Percentiles rank a stretch among this genome's conserved stretches.
These are phyloP conservation scores for Triticum aestivum DNA, from an alignment of 176 grass and related monocot species.

Conservation along the genomic window DNA sequence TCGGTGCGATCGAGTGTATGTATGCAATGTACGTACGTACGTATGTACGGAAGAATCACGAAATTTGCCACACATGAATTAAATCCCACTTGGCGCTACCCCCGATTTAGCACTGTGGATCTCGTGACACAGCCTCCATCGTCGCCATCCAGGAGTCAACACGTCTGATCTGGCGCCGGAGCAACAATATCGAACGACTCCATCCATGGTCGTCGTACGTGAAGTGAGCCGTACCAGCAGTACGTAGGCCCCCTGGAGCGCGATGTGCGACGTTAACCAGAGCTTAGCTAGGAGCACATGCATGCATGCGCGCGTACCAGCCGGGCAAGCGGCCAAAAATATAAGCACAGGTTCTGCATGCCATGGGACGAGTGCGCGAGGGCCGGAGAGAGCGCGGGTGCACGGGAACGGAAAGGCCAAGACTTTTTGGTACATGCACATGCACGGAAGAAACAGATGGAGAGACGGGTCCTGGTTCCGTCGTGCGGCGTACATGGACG, in stretches of 20 bases:
- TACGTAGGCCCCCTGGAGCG: not conserved
- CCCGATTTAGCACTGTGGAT: not conserved
- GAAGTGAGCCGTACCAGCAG: too few species aligned
- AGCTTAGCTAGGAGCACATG: too few species aligned
- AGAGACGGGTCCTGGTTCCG: too few species aligned
- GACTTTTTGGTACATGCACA: not conserved
- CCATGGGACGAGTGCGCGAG: too few species aligned
- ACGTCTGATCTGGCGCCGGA: too few species aligned
- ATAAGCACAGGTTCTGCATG: not conserved
- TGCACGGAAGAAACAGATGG: too few species aligned
- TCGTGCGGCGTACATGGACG: too few species aligned
- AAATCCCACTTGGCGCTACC: not conserved
- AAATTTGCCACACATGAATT: not conserved
- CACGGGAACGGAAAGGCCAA: not conserved
- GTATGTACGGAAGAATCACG: not conserved
- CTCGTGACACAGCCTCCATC: not conserved
- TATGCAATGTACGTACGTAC: too few species aligned
- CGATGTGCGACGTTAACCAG: not conserved
- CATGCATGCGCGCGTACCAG: not conserved
- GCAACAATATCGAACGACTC: too few species aligned
- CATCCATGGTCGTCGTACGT: not conserved
- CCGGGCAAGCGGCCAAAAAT: not conserved
- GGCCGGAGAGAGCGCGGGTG: not conserved
- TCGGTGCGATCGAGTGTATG: too few species aligned
- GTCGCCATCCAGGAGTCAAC: too few species aligned